Evolutionary conservation across 2,329 filamentous ascomycete species (phyloP).

Genomic region (Ophiosphaerella korrae): DNA sequence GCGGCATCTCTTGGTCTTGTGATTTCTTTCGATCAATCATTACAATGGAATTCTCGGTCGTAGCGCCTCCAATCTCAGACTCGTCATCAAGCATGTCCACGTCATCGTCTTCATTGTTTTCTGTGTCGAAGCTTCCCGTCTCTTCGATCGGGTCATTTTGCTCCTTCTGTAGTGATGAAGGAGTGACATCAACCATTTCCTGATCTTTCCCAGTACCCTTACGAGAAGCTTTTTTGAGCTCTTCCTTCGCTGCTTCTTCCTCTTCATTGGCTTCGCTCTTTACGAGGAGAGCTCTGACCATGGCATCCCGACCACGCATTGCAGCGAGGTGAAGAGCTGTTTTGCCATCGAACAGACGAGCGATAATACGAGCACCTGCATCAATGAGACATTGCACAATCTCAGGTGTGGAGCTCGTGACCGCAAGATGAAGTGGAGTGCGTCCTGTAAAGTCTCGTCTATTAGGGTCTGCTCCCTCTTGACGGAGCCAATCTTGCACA

Average conservation of each 20-base stretch:
- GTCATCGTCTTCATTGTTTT: constrained; percentile 55
- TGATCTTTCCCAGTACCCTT: constrained; percentile 17
- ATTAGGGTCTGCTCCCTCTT: constrained; percentile 73
- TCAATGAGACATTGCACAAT: constrained; percentile 75
- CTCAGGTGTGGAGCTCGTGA: constrained; percentile 68
- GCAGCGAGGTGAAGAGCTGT: constrained; percentile 85
- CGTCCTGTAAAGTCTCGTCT: constrained; percentile 66
- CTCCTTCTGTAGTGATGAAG: neutral
- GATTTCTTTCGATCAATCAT: constrained; percentile 54
- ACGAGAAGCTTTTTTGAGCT: constrained; percentile 49
- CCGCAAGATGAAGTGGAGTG: constrained; percentile 78
- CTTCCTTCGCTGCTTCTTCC: constrained; percentile 64
- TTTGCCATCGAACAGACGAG: constrained; percentile 76
- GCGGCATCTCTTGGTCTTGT: constrained; percentile 53
- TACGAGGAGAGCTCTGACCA: constrained; percentile 72
- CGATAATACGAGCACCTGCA: constrained; percentile 72
- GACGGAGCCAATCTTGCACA: constrained; percentile 70
- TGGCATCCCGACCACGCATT: constrained; percentile 68
- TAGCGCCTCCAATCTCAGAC: constrained; percentile 49
- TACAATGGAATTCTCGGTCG: constrained; percentile 78
- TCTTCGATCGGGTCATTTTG: constrained; percentile 34
- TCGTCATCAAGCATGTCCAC: constrained; percentile 60
- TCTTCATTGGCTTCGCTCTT: constrained; percentile 78
- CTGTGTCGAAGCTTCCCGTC: constrained; percentile 48
- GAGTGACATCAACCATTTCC: constrained; percentile 3